Evolutionary conservation across 331 rosid genomes (phyloP), one percentile per base, ranked within the genome.

Genomic region (Acacia pycnantha): DNA sequence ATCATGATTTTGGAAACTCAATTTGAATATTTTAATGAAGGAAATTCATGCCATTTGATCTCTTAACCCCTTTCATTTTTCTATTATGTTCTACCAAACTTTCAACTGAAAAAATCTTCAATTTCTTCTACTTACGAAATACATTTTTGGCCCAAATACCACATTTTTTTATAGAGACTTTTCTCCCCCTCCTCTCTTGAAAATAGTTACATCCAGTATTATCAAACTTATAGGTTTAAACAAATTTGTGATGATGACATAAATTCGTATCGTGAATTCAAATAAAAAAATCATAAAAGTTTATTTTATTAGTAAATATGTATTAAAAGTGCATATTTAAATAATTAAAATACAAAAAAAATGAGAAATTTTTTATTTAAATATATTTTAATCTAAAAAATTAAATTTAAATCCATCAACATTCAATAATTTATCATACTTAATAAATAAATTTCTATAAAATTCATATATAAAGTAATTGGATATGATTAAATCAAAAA

Each of bases 221-320:
- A 0, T 37, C 41, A 37, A 37, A 37, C 2, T 37, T 6, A 37
- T 0, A 0, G 0, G 2, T 37, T 37, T 6, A 37, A 37, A 2
- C 1, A 1, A 37, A 37, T 0, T 37, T 1, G 9, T 6, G 41
- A 37, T 6, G 0, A 1, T 37, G 2, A 37, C 0, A 6, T 37
- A 37, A 37, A 37, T 0, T 37, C 1, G 1, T 1, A 37, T 37
- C 0, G 2, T 37, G 2, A 37, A 37, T 0, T 6, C 0, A 6
- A 37, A 1, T 37, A 6, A 37, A 1, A 37, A 6, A 37, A 0
- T 37, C 0, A 2, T 6, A 37, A 37, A 37, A 37, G 1, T 37
- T 37, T 6, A 6, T 37, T 37, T 6, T 6, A 37, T 37, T 2
- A 37, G 6, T 37, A 37, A 37, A 37, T 37, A 37, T 37, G 2